A percentile compares a stretch with the other conserved stretches of the same genome.
phyloP scores from a whole-genome alignment of 148 eudicot genomes.

The Polygonum aviculare region DNA sequence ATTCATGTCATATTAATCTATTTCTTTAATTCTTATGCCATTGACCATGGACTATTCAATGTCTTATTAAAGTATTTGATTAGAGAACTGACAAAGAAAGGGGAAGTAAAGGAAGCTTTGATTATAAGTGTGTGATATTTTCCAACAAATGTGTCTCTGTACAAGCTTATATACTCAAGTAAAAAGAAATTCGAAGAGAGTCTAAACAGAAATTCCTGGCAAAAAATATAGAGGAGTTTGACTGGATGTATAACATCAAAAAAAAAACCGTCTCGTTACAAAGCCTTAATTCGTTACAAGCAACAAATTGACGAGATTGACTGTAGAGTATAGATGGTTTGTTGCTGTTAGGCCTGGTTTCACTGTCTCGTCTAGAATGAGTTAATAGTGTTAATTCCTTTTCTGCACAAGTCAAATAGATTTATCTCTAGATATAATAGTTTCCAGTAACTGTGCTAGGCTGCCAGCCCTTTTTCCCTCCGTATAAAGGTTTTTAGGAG shows the following conservation, averaged over 20 bases:
- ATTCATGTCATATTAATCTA: not conserved
- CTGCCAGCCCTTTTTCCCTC: too few relatives aligned
- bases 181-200: not conserved
- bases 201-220: not conserved
- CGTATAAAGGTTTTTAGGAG: not conserved
- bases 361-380: not conserved
- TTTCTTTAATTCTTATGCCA: not conserved
- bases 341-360: not conserved
- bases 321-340: not conserved
- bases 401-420: not conserved
- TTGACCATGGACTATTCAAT: not conserved
- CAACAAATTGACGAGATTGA: not conserved
- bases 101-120: constrained; percentile 1
- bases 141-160: not conserved
- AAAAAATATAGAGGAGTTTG: not conserved
- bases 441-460: not conserved
- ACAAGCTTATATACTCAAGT: not conserved
- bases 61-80: not conserved
- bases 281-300: not conserved
- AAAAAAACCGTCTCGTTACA: not conserved
- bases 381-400: not conserved
- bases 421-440: not conserved
- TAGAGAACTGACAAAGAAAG: not conserved
- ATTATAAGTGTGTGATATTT: not conserved
- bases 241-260: not conserved